Evolutionary conservation across 768 basidiomycete species (phyloP), one percentile per base, ranked within the genome.

Genomic region (Pholiota microspora): DNA sequence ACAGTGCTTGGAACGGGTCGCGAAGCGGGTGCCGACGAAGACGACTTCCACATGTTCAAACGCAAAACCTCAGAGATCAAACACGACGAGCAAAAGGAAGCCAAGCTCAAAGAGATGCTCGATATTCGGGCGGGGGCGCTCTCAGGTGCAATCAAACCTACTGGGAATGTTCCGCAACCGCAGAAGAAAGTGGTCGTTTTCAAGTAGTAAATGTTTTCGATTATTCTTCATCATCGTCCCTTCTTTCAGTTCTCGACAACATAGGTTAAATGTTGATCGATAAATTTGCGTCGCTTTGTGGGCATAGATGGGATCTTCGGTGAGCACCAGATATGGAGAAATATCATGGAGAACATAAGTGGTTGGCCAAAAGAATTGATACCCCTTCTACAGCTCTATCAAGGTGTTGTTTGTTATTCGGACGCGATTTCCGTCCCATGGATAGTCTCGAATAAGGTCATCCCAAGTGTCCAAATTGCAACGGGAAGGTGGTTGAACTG

Each of bases 41-140:
- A 98, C 64, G 95, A 97, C 67, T 97, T 95, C 71, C 94, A 94
- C 68, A 76, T 76, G 0, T 79, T 94, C 67, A 87, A 86, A 65
- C 80, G 92, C 40, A 79, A 73, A 50, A 81, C 75, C 42, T 71
- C 67, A 8, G 83, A 86, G 55, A 74, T 91, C 0, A 83, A 88
- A 25, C 75, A 70, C 25, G 81, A 84, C 24, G 84, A 87, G 62
- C 82, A 78, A 61, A 67, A 64, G 40, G 73, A 76, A 48, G 75
- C 75, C 24, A 78, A 71, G 56, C 36, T 59, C 28, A 80, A 71
- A 65, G 74, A 74, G 45, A 59, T 59, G 56, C 66, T 75, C 0
- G 76, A 76, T 48, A 66, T 81, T 24, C 77, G 71, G 59, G 68
- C 74, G 2, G 82, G 76, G 12, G 72, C 69, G 12, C 72, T 77